A percentile compares a stretch with the other conserved stretches of the same genome.
Conservation (phyloP, 495 filamentous ascomycete species). For the Cairneyella variabilis region DNA sequence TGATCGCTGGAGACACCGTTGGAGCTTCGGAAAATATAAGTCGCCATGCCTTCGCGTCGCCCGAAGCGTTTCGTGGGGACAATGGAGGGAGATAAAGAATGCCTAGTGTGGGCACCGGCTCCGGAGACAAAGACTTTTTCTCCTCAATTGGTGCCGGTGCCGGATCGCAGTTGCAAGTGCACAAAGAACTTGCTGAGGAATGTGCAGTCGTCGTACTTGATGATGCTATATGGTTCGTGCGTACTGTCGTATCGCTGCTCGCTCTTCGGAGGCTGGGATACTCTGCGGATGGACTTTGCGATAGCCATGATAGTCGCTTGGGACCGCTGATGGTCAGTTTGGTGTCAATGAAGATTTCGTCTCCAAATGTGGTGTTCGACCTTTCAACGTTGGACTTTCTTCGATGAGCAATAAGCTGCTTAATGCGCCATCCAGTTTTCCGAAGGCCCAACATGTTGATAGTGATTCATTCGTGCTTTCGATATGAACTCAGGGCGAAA, state of each 20-base stretch:
- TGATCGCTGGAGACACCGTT: not conserved
- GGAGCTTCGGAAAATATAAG: conserved; percentile 13
- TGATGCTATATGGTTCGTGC: not conserved
- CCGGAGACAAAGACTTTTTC: conserved; percentile 13
- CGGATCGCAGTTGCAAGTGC: conserved; percentile 36
- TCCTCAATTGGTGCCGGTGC: conserved; percentile 17
- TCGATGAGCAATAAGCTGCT: conserved; percentile 19
- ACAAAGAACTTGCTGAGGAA: conserved; percentile 46
- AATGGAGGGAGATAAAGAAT: conserved; percentile 19
- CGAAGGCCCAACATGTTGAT: conserved; percentile 18
- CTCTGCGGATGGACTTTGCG: conserved; percentile 3
- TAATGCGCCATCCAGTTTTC: conserved; percentile 16
- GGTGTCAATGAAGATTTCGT: not conserved
- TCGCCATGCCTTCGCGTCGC: conserved; percentile 18
- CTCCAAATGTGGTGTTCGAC: not conserved
- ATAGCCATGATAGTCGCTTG: conserved; percentile 14
- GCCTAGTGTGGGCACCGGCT: not conserved
- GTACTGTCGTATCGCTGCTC: conserved; percentile 7
- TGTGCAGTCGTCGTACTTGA: conserved; percentile 29
- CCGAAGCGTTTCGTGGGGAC: not conserved
- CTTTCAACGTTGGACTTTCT: conserved; percentile 2
- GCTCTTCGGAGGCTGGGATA: conserved; percentile 9
- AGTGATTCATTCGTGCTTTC: not conserved
- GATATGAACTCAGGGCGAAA: not conserved
- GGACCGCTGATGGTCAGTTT: not conserved